phyloP scores from a whole-genome alignment of 805 yeast species.

The Geotrichum ghanense region DNA sequence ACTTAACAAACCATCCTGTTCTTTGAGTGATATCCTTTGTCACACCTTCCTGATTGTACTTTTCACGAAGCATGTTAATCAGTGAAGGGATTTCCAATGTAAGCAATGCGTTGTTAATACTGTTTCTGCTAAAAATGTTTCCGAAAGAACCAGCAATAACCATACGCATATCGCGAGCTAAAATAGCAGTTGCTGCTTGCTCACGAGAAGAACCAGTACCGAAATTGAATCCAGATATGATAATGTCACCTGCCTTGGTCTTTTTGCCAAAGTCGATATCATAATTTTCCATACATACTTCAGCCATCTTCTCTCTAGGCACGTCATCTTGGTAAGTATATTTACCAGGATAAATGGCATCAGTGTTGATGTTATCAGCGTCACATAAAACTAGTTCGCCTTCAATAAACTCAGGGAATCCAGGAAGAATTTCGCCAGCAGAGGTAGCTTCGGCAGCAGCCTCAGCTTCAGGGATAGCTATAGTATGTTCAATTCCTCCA shows the following conservation, averaged over 20 bases:
- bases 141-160: conserved; percentile 97
- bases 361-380: conserved; percentile 89
- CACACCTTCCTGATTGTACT: conserved; percentile 36
- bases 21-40: conserved; percentile 75
- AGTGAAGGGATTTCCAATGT: conserved; percentile 89
- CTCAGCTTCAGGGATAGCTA: conserved; percentile 23
- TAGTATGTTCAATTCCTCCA: conserved; percentile 36
- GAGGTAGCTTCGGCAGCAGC: conserved; percentile 21
- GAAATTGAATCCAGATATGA: conserved; percentile 86
- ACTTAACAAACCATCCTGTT: conserved; percentile 84
- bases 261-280: conserved; percentile 78
- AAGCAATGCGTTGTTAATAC: conserved; percentile 89
- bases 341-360: conserved; percentile 98
- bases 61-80: conserved; percentile 62
- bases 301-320: conserved; percentile 90
- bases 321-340: conserved; percentile 98
- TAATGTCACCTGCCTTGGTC: conserved; percentile 79
- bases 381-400: conserved; percentile 95
- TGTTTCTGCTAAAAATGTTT: conserved; percentile 89
- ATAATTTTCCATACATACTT: conserved; percentile 98
- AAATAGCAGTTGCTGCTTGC: conserved; percentile 97
- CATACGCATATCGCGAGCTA: conserved; percentile 85
- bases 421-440: conserved; percentile 64
- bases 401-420: conserved; percentile 78
- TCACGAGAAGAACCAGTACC: conserved; percentile 99